A percentile compares a stretch with the other conserved stretches of the same genome.
Evolutionary conservation across 2,329 filamentous ascomycete genomes (phyloP).

Genomic region (Xylogone sp.): DNA sequence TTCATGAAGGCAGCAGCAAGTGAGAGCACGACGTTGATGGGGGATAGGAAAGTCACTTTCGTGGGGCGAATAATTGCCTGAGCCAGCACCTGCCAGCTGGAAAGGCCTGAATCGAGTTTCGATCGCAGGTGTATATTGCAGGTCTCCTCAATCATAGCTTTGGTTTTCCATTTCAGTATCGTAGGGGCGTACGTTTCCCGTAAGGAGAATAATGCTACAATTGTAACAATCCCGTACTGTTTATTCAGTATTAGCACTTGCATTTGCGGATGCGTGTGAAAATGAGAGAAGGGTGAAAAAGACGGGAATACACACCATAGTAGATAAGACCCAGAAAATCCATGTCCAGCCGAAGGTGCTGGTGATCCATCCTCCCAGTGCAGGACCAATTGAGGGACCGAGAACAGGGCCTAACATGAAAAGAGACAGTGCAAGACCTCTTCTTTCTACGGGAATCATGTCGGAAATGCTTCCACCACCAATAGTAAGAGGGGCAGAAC

Average conservation of each 20-base stretch:
- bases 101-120: slow-evolving; percentile 19
- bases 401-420: slow-evolving; percentile 28
- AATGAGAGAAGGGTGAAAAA: not conserved
- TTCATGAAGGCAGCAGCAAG: slow-evolving; percentile 51
- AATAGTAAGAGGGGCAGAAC: slow-evolving; percentile 47
- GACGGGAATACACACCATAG: slow-evolving; percentile 39
- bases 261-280: slow-evolving; percentile 1
- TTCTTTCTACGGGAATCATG: slow-evolving; percentile 42
- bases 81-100: slow-evolving; percentile 25
- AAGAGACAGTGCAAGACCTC: slow-evolving; percentile 43
- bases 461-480: slow-evolving; percentile 51
- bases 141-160: slow-evolving; percentile 40
- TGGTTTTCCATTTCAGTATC: slow-evolving; percentile 37
- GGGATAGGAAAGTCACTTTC: slow-evolving; percentile 37
- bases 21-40: slow-evolving; percentile 44
- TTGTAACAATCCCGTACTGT: slow-evolving; percentile 28
- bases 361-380: slow-evolving; percentile 29
- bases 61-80: slow-evolving; percentile 32
- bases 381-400: slow-evolving; percentile 25
- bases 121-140: slow-evolving; percentile 48
- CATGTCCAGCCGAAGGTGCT: slow-evolving; percentile 31
- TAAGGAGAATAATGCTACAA: slow-evolving; percentile 32
- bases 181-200: slow-evolving; percentile 44
- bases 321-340: slow-evolving; percentile 31
- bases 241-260: slow-evolving; percentile 15